Evolutionary conservation across 805 yeast genomes (phyloP), one percentile per base, ranked within the genome.

Genomic region (Metschnikowia baotianmanensis): DNA sequence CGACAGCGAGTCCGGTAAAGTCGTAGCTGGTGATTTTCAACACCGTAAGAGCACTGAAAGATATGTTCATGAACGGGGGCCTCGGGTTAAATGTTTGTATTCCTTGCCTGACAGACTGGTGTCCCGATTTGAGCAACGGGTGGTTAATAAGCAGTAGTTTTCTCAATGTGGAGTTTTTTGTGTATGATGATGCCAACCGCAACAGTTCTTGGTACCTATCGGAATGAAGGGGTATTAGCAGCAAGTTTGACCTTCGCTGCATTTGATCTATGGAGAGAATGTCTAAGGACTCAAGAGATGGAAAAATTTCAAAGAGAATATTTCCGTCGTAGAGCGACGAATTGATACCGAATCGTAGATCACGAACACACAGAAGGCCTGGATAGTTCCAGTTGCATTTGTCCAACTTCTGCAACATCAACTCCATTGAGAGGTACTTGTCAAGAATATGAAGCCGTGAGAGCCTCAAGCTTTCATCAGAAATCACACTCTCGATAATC

Each of bases 1-100:
- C 29, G 2, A 27, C 40, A 6, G 62, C 55, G 11, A 44, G 42
- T 29, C 58, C 55, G 1, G 37, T 34, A 36, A 69, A 65, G 38
- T 65, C 65, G 43, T 53, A 65, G n/a, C 64, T 59, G 0, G 58
- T 62, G 7, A 68, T 39, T 2, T 59, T 52, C 11, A 67, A 43
- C 23, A 49, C 57, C 3, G 48, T 52, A 17, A 67, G 48, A 16
- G 41, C 39, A 7, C 63, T 58, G 27, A 67, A 58, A 0, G 25
- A 22, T 9, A 49, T 40, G 4, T 38, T 28, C 29, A 63, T 38
- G 29, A 59, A 57, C 1, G 59, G 52, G 0, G 65, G 67, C 27
- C 45, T 45, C 6, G 65, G 60, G 36, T 53, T 53, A 38, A 45
- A 56, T 1, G 61, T 55, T 29, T 44, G 51, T 7, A 34, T 30